phyloP scores from a whole-genome alignment of 495 filamentous ascomycete species.

The Neurospora hispaniola region DNA sequence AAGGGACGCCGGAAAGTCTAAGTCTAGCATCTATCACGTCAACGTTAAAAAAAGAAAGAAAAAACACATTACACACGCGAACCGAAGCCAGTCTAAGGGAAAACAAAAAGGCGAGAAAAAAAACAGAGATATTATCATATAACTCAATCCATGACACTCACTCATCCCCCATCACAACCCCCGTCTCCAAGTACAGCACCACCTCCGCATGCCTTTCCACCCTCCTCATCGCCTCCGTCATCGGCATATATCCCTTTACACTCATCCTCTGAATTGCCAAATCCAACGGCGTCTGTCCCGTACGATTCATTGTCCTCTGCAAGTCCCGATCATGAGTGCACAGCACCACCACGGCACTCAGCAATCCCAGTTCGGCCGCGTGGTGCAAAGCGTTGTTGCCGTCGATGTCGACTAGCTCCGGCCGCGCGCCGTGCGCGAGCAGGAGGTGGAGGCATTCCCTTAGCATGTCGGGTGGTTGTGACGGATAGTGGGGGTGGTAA shows the following conservation, averaged over 20 bases:
- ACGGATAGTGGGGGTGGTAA: background rate
- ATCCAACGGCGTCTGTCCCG: background rate
- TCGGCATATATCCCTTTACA: background rate
- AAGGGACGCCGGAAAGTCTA: background rate
- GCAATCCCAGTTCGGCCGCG: background rate
- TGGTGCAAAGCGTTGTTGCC: constrained; percentile 5
- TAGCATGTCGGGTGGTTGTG: background rate
- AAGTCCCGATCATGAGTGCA: background rate
- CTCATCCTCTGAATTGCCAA: background rate
- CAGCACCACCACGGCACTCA: background rate
- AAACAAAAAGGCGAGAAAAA: background rate
- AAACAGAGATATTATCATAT: background rate
- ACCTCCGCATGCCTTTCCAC: background rate
- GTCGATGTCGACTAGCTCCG: background rate
- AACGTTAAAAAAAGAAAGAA: background rate
- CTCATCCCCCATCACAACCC: background rate
- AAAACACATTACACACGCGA: too few species aligned
- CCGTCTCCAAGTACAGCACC: constrained; percentile 1
- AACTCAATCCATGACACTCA: background rate
- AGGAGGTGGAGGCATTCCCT: background rate
- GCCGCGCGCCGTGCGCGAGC: background rate
- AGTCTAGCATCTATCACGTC: background rate
- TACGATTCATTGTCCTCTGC: background rate
- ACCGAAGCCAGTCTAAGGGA: background rate
- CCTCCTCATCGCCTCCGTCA: background rate